A percentile compares a stretch with the other conserved stretches of the same genome.
These are phyloP conservation scores for Hymenoscyphus occultus DNA, from an alignment of 2,329 filamentous ascomycete genomes.

Conservation along the genomic window DNA sequence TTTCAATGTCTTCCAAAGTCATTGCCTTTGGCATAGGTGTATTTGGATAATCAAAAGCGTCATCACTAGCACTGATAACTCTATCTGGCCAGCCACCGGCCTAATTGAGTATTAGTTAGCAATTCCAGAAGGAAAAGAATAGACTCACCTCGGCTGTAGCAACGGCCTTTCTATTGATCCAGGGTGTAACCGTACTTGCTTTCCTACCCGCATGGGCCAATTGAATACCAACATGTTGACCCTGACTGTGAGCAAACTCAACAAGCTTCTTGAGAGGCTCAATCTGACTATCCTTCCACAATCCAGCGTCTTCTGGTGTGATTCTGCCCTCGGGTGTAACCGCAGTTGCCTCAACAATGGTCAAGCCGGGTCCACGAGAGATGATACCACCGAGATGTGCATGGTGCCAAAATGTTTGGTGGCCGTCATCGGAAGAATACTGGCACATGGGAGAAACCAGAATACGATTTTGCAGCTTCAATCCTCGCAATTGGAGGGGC, in stretches of 20 bases:
- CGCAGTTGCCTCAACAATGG: constrained; percentile 30
- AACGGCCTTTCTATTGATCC: constrained; percentile 52
- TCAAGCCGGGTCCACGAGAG: constrained; percentile 16
- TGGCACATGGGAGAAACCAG: constrained; percentile 62
- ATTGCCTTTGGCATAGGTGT: constrained; percentile 63
- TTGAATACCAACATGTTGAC: constrained; percentile 65
- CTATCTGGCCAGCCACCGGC: constrained; percentile 55
- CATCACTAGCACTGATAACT: constrained; percentile 49
- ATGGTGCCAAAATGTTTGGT: constrained; percentile 76
- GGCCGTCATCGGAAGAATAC: constrained; percentile 64
- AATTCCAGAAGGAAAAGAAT: neutral
- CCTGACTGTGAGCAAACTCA: constrained; percentile 45
- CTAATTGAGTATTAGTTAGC: constrained; percentile 40
- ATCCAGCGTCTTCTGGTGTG: constrained; percentile 24
- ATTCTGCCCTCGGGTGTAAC: constrained; percentile 29
- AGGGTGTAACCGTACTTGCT: constrained; percentile 42
- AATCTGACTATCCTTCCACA: constrained; percentile 38
- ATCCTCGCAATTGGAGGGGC: constrained; percentile 38
- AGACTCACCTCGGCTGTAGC: constrained; percentile 45
- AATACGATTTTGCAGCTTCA: constrained; percentile 64
- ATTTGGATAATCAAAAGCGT: constrained; percentile 59
- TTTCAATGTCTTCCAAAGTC: constrained; percentile 63
- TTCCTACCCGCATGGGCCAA: constrained; percentile 58
- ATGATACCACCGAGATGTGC: constrained; percentile 74
- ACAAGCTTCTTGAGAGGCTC: constrained; percentile 34